Evolutionary conservation across 2,329 filamentous ascomycete genomes (phyloP).

Genomic region (Xylaria arbuscula): DNA sequence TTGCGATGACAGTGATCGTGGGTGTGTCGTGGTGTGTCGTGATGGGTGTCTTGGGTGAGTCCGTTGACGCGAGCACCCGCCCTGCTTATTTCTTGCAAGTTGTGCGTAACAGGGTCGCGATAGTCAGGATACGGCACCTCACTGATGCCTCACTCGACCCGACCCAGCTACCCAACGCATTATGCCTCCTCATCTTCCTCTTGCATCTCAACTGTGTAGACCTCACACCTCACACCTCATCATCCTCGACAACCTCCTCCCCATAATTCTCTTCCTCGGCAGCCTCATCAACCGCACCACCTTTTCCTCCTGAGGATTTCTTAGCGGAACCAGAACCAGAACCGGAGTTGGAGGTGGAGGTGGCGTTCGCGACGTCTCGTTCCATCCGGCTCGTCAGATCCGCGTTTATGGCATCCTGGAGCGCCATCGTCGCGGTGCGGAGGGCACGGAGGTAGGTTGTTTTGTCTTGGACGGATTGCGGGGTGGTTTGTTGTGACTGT

Average conservation of each 20-base stretch:
- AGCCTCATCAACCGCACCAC: slow-evolving; percentile 58
- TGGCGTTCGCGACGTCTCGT: slow-evolving; percentile 67
- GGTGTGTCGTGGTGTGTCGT: too few species aligned
- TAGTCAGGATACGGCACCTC: too few species aligned
- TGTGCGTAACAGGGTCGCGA: too few species aligned
- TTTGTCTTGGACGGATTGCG: slow-evolving; percentile 53
- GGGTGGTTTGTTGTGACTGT: neutral
- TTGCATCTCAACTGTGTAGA: too few species aligned
- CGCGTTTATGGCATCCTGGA: slow-evolving; percentile 76
- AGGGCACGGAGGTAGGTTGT: slow-evolving; percentile 69
- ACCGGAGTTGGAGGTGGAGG: neutral
- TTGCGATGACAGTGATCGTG: too few species aligned
- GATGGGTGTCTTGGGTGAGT: too few species aligned
- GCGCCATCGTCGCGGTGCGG: slow-evolving; percentile 63
- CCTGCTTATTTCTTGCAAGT: too few species aligned
- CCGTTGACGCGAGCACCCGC: too few species aligned
- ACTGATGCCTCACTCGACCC: too few species aligned
- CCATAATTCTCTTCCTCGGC: slow-evolving; percentile 84
- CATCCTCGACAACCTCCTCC: slow-evolving; percentile 79
- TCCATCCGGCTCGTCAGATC: slow-evolving; percentile 81
- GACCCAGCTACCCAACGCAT: too few species aligned
- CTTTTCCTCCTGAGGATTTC: neutral
- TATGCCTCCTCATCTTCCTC: too few species aligned
- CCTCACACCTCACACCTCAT: slow-evolving; percentile 50
- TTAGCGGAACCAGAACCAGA: slow-evolving; percentile 14